phyloP scores from a whole-genome alignment of 176 grass and related monocot species.

The Oryza glumipatula region DNA sequence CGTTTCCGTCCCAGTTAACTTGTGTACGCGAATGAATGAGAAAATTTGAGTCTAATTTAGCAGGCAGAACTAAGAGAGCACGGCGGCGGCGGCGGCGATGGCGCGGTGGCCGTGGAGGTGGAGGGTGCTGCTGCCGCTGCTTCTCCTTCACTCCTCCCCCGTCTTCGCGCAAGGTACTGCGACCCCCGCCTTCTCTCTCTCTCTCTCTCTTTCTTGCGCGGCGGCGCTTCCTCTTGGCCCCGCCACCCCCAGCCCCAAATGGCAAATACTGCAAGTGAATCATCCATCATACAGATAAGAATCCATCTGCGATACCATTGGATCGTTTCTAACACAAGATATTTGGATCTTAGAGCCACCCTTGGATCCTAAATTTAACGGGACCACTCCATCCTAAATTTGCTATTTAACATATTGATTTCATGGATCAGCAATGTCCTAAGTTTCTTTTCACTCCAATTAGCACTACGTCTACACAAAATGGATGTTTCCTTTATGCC shows the following conservation, averaged over 20 bases:
- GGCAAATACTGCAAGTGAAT: neutral
- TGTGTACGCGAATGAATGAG: too few relatives aligned
- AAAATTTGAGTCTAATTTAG: too few relatives aligned
- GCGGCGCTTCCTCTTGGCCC: neutral
- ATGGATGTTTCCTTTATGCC: neutral
- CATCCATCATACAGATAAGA: neutral
- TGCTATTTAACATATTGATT: neutral
- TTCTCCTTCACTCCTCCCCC: constrained; percentile 34
- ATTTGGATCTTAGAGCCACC: neutral
- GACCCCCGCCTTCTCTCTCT: too few relatives aligned
- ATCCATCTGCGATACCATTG: neutral
- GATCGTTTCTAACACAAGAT: neutral
- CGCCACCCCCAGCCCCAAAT: neutral
- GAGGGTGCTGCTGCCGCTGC: constrained; percentile 36
- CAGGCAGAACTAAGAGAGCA: too few relatives aligned
- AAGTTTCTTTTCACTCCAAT: neutral
- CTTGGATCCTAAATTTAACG: neutral
- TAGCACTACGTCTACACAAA: neutral
- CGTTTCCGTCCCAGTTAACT: neutral
- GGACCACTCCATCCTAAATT: neutral
- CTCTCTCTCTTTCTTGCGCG: too few relatives aligned
- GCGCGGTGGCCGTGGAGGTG: constrained; percentile 25
- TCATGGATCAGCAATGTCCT: neutral
- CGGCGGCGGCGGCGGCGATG: constrained; percentile 22
- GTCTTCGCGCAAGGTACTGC: constrained; percentile 31